Conservation (phyloP, 2,329 filamentous ascomycete species). For the Cladosporium sp. region DNA sequence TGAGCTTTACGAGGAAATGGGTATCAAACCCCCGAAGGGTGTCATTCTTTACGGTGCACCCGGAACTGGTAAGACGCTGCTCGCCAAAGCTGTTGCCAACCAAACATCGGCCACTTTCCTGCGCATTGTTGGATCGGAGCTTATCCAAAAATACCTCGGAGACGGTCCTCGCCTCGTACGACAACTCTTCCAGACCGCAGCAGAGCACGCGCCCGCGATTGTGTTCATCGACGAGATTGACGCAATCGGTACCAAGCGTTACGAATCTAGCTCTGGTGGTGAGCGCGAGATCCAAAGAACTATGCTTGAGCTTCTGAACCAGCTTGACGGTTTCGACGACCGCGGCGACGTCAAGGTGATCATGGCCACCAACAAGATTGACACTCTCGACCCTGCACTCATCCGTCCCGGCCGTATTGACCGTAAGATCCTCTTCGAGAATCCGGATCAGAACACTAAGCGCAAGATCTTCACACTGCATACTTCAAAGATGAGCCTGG, state of each 20-base stretch:
- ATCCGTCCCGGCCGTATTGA: conserved; percentile 98
- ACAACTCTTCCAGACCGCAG: conserved; percentile 93
- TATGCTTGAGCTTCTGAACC: conserved; percentile 96
- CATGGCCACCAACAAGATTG: conserved; percentile 99
- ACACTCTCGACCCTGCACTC: conserved; percentile 89
- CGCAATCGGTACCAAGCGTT: conserved; percentile 97
- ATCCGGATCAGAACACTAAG: conserved; percentile 79
- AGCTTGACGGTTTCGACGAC: conserved; percentile 97
- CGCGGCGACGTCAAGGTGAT: conserved; percentile 98
- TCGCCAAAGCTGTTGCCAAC: conserved; percentile 96
- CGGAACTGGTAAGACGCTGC: conserved; percentile 90
- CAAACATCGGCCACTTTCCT: conserved; percentile 98
- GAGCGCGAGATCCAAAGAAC: conserved; percentile 97
- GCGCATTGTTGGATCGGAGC: conserved; percentile 91
- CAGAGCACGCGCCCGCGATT: conserved; percentile 92
- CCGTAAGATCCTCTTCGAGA: conserved; percentile 84
- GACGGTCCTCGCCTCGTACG: conserved; percentile 92
- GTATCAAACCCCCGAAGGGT: conserved; percentile 98
- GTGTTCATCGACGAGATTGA: conserved; percentile 99
- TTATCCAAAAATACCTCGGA: conserved; percentile 98
- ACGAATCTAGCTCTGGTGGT: conserved; percentile 93
- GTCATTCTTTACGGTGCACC: conserved; percentile 97
- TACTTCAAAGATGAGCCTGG: conserved; percentile 97
- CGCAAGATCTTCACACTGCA: conserved; percentile 98
- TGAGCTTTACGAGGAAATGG: conserved; percentile 99